phyloP scores from a whole-genome alignment of 129 eudicot species.

The Flaveria bidentis region DNA sequence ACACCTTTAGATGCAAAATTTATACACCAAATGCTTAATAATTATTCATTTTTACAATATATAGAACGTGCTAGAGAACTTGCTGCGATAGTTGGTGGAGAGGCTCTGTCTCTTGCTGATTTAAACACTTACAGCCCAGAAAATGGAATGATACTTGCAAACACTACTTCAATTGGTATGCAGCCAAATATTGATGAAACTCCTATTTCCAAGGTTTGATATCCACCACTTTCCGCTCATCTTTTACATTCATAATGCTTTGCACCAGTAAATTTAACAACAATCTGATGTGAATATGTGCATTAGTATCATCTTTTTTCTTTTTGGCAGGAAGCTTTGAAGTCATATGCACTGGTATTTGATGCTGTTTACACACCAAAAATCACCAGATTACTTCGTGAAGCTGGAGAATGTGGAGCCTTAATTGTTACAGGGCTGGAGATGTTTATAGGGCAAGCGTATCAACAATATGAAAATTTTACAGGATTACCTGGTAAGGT shows the following conservation, averaged over 20 bases:
- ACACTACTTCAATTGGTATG: conserved; percentile 95
- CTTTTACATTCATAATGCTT: background rate
- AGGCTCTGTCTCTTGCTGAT: conserved; percentile 76
- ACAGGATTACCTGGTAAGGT: conserved; percentile 88
- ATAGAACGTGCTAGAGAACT: conserved; percentile 79
- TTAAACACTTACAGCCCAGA: conserved; percentile 63
- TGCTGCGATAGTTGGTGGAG: conserved; percentile 69
- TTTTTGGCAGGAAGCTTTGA: conserved; percentile 69
- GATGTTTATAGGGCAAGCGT: conserved; percentile 93
- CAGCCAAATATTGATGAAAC: conserved; percentile 84
- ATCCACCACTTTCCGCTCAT: conserved; percentile 19
- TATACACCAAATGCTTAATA: conserved; percentile 3
- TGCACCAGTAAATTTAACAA: background rate
- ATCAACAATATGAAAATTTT: conserved; percentile 88
- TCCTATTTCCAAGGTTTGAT: conserved; percentile 75
- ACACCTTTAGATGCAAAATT: background rate
- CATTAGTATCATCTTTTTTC: background rate
- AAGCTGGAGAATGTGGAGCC: conserved; percentile 84
- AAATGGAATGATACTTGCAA: conserved; percentile 83
- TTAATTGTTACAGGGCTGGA: conserved; percentile 76
- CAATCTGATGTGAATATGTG: background rate
- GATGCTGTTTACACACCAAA: conserved; percentile 95
- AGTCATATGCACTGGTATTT: conserved; percentile 73
- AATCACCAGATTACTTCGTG: conserved; percentile 78
- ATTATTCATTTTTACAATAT: background rate